These are phyloP conservation scores for Albugo candida DNA, from an alignment of 352 stramenopile species.

Conservation along the genomic window DNA sequence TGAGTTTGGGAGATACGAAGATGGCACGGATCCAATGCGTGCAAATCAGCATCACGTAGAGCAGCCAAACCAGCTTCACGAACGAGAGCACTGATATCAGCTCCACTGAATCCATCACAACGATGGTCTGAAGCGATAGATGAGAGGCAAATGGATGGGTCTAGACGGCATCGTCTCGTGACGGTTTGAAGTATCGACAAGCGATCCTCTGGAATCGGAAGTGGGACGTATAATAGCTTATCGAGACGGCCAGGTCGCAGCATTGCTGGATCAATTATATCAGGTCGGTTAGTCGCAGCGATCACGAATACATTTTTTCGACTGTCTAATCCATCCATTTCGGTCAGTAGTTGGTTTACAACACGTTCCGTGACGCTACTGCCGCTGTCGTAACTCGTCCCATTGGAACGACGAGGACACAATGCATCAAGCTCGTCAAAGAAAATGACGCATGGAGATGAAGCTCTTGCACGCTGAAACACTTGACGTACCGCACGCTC, in stretches of 20 bases:
- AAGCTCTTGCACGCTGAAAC: slow-evolving; percentile 94
- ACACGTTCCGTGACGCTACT: slow-evolving; percentile 88
- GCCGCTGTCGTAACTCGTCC: slow-evolving; percentile 24
- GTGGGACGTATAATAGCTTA: slow-evolving; percentile 96
- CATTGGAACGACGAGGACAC: slow-evolving; percentile 80
- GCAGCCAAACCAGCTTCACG: slow-evolving; percentile 92
- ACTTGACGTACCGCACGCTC: slow-evolving; percentile 91
- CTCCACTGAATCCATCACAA: slow-evolving; percentile 92
- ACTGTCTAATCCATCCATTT: slow-evolving; percentile 97
- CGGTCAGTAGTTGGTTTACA: slow-evolving; percentile 97
- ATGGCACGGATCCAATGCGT: slow-evolving; percentile 9
- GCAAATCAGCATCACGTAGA: slow-evolving; percentile 51
- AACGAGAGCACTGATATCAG: slow-evolving; percentile 93
- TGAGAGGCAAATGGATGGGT: slow-evolving; percentile 74
- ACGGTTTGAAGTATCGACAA: slow-evolving; percentile 85
- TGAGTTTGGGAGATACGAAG: slow-evolving; percentile 41
- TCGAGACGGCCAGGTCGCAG: slow-evolving; percentile 94
- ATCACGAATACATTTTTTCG: slow-evolving; percentile 94
- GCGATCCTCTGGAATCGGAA: slow-evolving; percentile 70
- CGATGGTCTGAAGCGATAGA: slow-evolving; percentile 74
- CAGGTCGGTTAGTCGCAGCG: slow-evolving; percentile 87
- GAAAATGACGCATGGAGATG: slow-evolving; percentile 98
- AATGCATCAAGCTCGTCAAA: slow-evolving; percentile 99
- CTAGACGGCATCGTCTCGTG: slow-evolving; percentile 43
- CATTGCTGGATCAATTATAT: slow-evolving; percentile 99